Percentiles rank a stretch among this genome's conserved stretches.
phyloP scores from a whole-genome alignment of 768 basidiomycete genomes.

The Agrocybe praecox region DNA sequence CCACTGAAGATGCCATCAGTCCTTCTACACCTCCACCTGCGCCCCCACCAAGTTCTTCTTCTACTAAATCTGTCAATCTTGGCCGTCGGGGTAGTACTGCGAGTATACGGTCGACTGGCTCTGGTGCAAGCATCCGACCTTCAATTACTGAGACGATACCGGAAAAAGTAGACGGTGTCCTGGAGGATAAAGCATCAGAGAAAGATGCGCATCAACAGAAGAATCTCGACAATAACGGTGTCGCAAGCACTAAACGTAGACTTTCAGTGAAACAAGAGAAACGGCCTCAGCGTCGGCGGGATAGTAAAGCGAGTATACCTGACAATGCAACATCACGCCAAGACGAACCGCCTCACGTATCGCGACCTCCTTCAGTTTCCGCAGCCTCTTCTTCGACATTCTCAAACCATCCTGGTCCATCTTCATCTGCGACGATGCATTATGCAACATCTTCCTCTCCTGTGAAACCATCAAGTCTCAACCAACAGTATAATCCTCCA shows the following conservation, averaged over 20 bases:
- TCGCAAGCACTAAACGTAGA: conserved; percentile 15
- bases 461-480: conserved; percentile 9
- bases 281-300: conserved; percentile 16
- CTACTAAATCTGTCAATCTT: conserved; percentile 38
- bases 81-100: conserved; percentile 50
- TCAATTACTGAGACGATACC: conserved; percentile 40
- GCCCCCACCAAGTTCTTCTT: conserved; percentile 12
- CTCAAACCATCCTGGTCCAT: conserved; percentile 2
- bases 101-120: conserved; percentile 49
- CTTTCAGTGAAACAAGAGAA: conserved; percentile 17
- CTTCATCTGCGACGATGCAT: conserved; percentile 26
- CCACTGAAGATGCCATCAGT: conserved; percentile 40
- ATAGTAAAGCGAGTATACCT: conserved; percentile 21
- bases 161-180: conserved; percentile 31
- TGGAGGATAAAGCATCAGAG: conserved; percentile 13
- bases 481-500: neutral
- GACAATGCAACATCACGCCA: conserved; percentile 2
- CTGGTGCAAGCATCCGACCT: conserved; percentile 38
- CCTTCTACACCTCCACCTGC: neutral
- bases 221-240: neutral
- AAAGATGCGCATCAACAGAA: neutral
- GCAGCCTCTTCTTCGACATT: neutral
- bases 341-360: neutral
- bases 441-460: conserved; percentile 20
- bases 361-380: conserved; percentile 3